Percentiles rank a stretch among this genome's conserved stretches.
Conservation (phyloP, 495 filamentous ascomycete genomes). For the Staphylotrichum tortipilum region DNA sequence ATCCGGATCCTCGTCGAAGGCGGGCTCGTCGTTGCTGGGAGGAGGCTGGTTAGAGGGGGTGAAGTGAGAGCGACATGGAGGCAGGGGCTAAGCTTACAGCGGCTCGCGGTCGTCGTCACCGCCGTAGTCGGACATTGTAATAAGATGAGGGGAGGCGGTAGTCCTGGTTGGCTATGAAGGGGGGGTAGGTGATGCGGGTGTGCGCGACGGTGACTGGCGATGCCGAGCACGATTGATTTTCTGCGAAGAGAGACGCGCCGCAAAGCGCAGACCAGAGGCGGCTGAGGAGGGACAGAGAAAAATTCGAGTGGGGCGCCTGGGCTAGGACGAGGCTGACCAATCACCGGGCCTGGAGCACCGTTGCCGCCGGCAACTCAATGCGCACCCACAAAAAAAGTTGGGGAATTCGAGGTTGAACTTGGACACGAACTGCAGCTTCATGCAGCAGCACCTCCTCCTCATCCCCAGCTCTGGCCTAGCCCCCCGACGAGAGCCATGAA, state of each 20-base stretch:
- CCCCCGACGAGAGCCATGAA: slow-evolving; percentile 8
- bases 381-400: slow-evolving; percentile 22
- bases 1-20: slow-evolving; percentile 39
- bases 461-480: not conserved
- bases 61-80: not conserved
- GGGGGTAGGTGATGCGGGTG: not conserved
- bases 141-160: not conserved
- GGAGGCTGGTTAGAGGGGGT: not conserved
- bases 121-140: slow-evolving; percentile 77
- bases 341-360: no score
- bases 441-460: not conserved
- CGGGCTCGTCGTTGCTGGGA: slow-evolving; percentile 43
- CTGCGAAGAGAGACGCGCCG: no score
- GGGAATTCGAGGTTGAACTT: not conserved
- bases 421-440: not conserved
- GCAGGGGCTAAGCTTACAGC: slow-evolving; percentile 26
- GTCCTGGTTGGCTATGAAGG: not conserved
- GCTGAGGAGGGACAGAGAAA: slow-evolving; percentile 16
- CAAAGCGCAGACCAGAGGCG: no score
- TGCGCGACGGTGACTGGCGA: not conserved
- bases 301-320: slow-evolving; percentile 21
- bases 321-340: slow-evolving; percentile 7
- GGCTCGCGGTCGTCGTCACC: slow-evolving; percentile 48
- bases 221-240: no score
- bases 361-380: slow-evolving; percentile 12